Evolutionary conservation across 768 basidiomycete genomes (phyloP).

Genomic region (Rubroboletus pulcherrimus): DNA sequence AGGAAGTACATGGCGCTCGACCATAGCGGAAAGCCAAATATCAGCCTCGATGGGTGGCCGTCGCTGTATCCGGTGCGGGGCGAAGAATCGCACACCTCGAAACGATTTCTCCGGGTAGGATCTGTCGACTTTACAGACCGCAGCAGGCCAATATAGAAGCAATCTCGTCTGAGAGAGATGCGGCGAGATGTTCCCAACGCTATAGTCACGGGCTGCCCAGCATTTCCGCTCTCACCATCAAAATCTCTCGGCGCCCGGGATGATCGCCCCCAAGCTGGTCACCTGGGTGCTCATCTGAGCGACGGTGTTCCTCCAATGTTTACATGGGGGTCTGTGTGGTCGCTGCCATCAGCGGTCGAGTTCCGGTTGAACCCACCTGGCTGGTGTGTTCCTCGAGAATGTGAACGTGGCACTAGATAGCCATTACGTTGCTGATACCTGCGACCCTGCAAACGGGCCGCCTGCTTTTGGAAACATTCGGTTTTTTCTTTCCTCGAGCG

Average conservation of each 20-base stretch:
- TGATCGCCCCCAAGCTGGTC: constrained; percentile 6
- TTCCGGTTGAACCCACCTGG: constrained; percentile 1
- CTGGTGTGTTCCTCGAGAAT: not conserved
- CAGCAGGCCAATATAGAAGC: constrained; percentile 15
- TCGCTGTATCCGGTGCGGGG: constrained; percentile 13
- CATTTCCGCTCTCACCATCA: constrained; percentile 13
- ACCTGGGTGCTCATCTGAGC: constrained; percentile 1
- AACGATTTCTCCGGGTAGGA: constrained; percentile 6
- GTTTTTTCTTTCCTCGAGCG: not conserved
- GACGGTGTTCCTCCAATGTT: not conserved
- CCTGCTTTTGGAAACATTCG: not conserved
- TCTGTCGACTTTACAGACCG: constrained; percentile 1
- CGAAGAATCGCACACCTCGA: constrained; percentile 13
- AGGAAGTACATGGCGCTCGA: not conserved
- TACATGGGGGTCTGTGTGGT: not conserved
- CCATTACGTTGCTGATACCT: constrained; percentile 11
- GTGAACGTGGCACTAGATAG: constrained; percentile 3
- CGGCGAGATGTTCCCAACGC: constrained; percentile 8
- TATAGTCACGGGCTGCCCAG: not conserved
- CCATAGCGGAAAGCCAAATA: not conserved
- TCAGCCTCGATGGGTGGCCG: constrained; percentile 1
- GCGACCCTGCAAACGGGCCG: constrained; percentile 16
- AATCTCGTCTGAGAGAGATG: constrained; percentile 7
- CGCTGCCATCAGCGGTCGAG: not conserved
- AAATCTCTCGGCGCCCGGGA: not conserved